A percentile compares a stretch with the other conserved stretches of the same genome.
These are phyloP conservation scores for Skeletonema costatum DNA, from an alignment of 108 stramenopile genomes.

Conservation along the genomic window DNA sequence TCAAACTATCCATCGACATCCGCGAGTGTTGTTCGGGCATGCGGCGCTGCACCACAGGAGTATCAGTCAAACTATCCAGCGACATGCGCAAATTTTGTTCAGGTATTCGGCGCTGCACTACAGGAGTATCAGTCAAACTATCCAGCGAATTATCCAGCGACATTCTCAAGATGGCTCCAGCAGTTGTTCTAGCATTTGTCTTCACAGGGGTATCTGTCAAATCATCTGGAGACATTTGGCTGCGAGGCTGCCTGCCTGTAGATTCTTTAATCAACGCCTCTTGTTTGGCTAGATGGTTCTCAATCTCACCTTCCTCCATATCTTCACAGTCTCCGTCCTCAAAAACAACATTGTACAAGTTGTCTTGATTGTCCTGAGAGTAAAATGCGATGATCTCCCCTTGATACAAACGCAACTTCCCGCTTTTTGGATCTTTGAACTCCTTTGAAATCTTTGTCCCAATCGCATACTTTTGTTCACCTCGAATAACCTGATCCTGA, in stretches of 20 bases:
- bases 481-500: not conserved
- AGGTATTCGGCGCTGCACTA: not conserved
- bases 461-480: not conserved
- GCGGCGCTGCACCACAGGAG: slow-evolving; percentile 2
- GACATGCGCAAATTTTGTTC: not conserved
- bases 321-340: slow-evolving; percentile 1
- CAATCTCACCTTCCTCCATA: slow-evolving; percentile 1
- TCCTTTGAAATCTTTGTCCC: not conserved
- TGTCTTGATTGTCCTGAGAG: not conserved
- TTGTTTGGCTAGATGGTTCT: not conserved
- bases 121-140: slow-evolving; percentile 12
- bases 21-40: not conserved
- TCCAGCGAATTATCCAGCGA: slow-evolving; percentile 6
- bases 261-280: not conserved
- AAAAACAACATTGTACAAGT: not conserved
- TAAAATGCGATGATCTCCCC: not conserved
- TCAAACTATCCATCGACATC: slow-evolving; percentile 7
- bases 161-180: not conserved
- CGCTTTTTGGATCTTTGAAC: not conserved
- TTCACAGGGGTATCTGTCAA: slow-evolving; percentile 37
- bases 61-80: slow-evolving; percentile 17
- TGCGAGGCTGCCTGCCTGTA: not conserved
- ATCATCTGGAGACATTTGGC: not conserved
- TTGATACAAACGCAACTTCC: not conserved
- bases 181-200: not conserved